These are phyloP conservation scores for Zygotorulaspora mrakii DNA, from an alignment of 1,139 yeast genomes.

Conservation along the genomic window DNA sequence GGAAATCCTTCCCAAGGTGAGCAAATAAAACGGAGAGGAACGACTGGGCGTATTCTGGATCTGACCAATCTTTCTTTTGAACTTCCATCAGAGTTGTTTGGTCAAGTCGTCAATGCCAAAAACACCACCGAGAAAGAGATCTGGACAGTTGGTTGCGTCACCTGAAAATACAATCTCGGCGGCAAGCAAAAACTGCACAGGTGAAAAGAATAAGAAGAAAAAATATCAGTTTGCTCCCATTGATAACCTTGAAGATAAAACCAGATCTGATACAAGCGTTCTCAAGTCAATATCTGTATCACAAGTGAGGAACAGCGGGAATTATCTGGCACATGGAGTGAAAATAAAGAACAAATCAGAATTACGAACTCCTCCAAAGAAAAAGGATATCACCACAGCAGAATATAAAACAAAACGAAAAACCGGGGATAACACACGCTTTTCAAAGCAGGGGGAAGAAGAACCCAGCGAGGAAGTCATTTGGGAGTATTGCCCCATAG, in stretches of 20 bases:
- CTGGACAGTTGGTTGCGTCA: slow-evolving; percentile 19
- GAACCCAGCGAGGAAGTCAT: slow-evolving; percentile 32
- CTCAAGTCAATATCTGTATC: slow-evolving; percentile 33
- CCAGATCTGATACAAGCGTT: slow-evolving; percentile 15
- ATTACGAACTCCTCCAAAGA: background rate
- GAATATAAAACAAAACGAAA: slow-evolving; percentile 1
- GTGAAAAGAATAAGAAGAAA: slow-evolving; percentile 15
- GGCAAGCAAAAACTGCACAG: slow-evolving; percentile 10
- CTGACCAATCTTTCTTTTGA: background rate
- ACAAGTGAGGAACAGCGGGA: slow-evolving; percentile 29
- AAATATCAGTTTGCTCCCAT: slow-evolving; percentile 34
- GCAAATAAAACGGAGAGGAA: background rate
- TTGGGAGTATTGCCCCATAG: slow-evolving; percentile 32
- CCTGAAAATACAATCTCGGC: slow-evolving; percentile 18
- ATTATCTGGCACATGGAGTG: slow-evolving; percentile 8
- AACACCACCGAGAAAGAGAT: slow-evolving; percentile 26
- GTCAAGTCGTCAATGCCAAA: slow-evolving; percentile 15
- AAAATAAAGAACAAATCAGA: slow-evolving; percentile 2
- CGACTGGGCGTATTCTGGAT: background rate
- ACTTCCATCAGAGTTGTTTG: background rate
- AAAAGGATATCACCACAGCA: background rate
- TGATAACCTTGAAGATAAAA: slow-evolving; percentile 21
- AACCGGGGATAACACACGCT: background rate
- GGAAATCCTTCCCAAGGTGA: background rate
- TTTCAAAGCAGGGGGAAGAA: slow-evolving; percentile 10